Percentiles rank a stretch among this genome's conserved stretches.
These are phyloP conservation scores for Chrysosporium queenslandicum DNA, from an alignment of 2,329 filamentous ascomycete genomes.

Conservation along the genomic window DNA sequence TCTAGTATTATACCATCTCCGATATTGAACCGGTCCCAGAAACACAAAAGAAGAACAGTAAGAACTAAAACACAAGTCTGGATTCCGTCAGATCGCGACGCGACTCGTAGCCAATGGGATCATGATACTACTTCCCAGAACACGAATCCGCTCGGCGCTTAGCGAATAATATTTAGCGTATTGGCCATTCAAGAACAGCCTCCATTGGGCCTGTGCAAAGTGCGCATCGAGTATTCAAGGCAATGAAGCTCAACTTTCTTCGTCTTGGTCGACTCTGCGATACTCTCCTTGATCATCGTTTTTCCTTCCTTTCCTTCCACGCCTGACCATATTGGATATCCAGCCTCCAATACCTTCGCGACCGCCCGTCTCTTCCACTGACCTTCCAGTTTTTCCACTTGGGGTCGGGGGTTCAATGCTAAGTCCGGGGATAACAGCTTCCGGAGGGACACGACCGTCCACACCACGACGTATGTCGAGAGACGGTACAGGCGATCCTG, in stretches of 20 bases:
- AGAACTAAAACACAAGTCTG: neutral
- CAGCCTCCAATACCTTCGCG: conserved; percentile 56
- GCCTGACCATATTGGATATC: conserved; percentile 57
- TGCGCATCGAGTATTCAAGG: neutral
- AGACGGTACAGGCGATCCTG: conserved; percentile 68
- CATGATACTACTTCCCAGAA: neutral
- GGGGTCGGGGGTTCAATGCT: conserved; percentile 65
- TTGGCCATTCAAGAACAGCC: neutral
- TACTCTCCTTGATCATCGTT: conserved; percentile 35
- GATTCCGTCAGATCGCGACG: neutral
- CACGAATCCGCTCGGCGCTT: neutral
- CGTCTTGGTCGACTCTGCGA: conserved; percentile 40
- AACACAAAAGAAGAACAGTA: neutral
- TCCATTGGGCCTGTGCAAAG: too few species aligned
- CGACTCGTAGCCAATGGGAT: neutral
- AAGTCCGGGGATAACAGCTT: conserved; percentile 65
- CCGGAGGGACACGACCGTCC: conserved; percentile 43
- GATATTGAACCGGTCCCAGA: conserved; percentile 1
- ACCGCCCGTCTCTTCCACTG: conserved; percentile 26
- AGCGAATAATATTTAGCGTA: neutral
- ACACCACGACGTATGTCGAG: conserved; percentile 52
- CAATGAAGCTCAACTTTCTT: conserved; percentile 22
- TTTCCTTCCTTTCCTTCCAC: conserved; percentile 32
- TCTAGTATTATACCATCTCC: conserved; percentile 9
- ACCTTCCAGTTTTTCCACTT: conserved; percentile 31